phyloP scores from a whole-genome alignment of 495 filamentous ascomycete species.

The Tuber magnatum region DNA sequence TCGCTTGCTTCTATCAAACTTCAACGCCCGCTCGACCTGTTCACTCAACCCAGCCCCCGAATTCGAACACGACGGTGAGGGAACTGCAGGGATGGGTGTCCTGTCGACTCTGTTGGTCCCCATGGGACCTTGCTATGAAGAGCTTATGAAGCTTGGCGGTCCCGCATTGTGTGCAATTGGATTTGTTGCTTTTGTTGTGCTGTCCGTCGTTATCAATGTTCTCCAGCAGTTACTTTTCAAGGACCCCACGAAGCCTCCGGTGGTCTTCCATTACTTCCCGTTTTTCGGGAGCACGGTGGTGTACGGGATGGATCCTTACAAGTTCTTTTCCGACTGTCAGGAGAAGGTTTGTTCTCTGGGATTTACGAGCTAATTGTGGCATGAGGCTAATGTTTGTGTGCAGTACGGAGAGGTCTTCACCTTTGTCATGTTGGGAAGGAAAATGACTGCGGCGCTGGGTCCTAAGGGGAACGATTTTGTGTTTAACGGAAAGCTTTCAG shows the following conservation, averaged over 20 bases:
- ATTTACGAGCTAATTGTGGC: background rate
- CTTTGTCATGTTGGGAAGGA: conserved; percentile 66
- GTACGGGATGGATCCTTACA: conserved; percentile 78
- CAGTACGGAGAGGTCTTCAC: conserved; percentile 79
- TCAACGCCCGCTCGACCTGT: background rate
- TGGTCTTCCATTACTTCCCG: conserved; percentile 81
- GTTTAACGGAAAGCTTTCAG: conserved; percentile 73
- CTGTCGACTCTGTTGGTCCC: conserved; percentile 29
- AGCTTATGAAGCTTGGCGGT: conserved; percentile 45
- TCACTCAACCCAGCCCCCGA: background rate
- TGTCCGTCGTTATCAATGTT: conserved; percentile 60
- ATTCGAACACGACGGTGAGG: background rate
- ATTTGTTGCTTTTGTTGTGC: conserved; percentile 45
- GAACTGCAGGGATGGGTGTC: conserved; percentile 27
- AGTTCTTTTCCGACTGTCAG: conserved; percentile 64
- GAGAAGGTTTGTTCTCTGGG: conserved; percentile 51
- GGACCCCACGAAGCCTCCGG: conserved; percentile 64
- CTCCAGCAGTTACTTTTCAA: conserved; percentile 61
- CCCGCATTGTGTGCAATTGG: conserved; percentile 42
- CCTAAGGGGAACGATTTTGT: conserved; percentile 80
- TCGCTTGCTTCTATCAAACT: background rate
- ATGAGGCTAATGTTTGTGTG: conserved; percentile 12
- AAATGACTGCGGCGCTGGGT: conserved; percentile 69
- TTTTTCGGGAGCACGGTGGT: conserved; percentile 68
- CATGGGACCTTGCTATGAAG: conserved; percentile 24